Evolutionary conservation across 75 land plant species (phyloP).

Genomic region (Pinus tabuliformis): DNA sequence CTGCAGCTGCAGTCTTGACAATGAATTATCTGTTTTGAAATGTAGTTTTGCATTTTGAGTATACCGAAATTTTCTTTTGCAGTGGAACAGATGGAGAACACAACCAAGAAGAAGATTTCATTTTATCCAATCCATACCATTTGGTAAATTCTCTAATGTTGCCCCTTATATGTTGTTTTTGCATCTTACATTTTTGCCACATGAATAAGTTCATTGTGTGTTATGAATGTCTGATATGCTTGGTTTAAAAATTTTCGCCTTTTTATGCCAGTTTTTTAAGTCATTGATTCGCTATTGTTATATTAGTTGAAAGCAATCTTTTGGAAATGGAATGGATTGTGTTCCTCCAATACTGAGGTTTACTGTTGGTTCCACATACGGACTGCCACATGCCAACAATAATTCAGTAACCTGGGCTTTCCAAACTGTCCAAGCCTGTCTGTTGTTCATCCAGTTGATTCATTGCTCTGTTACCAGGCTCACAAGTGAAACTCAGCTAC

Average conservation of each 20-base stretch:
- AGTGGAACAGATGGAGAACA: conserved; percentile 71
- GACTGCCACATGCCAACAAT: too few species aligned
- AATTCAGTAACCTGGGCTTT: neutral
- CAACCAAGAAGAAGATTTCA: conserved; percentile 64
- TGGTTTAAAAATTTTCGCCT: too few species aligned
- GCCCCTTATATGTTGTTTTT: neutral
- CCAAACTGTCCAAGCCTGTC: neutral
- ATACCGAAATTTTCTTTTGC: conserved; percentile 11
- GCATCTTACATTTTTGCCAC: neutral
- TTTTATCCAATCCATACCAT: conserved; percentile 87
- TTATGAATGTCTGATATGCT: neutral
- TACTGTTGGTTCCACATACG: neutral
- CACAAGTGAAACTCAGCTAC: too few species aligned
- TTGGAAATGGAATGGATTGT: neutral
- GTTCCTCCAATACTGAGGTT: neutral
- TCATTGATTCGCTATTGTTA: neutral
- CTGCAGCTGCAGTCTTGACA: too few species aligned
- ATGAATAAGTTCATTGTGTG: neutral
- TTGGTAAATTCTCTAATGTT: conserved; percentile 49
- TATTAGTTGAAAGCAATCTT: neutral
- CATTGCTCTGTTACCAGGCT: too few species aligned
- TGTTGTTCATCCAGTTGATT: too few species aligned
- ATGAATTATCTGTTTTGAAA: neutral
- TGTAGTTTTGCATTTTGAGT: conserved; percentile 1
- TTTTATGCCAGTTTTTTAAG: neutral